phyloP scores from a whole-genome alignment of 768 basidiomycete species.

The Scleroderma citrinum region DNA sequence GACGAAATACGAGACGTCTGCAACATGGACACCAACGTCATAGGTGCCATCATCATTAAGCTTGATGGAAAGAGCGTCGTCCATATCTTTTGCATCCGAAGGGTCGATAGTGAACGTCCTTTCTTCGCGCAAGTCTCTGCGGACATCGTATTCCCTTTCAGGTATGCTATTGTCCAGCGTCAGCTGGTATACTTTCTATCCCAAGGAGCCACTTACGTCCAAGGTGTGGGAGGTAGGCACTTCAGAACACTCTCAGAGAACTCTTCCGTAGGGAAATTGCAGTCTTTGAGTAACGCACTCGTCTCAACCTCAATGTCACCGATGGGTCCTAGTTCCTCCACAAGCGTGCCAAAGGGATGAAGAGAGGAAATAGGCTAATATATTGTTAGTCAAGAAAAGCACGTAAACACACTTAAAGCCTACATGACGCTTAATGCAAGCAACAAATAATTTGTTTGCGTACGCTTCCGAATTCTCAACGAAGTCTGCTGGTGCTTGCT shows the following conservation, averaged over 20 bases:
- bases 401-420: conserved; percentile 26
- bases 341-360: conserved; percentile 97
- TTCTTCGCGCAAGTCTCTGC: conserved; percentile 81
- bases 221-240: conserved; percentile 93
- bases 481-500: conserved; percentile 95
- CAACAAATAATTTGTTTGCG: conserved; percentile 87
- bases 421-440: conserved; percentile 97
- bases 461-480: conserved; percentile 92
- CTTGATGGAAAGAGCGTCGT: conserved; percentile 91
- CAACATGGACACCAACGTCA: conserved; percentile 91
- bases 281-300: conserved; percentile 94
- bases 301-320: conserved; percentile 99
- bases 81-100: conserved; percentile 81
- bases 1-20: conserved; percentile 94
- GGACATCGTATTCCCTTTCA: conserved; percentile 80
- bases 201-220: conserved; percentile 55
- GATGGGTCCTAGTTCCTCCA: conserved; percentile 96
- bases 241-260: conserved; percentile 94
- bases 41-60: conserved; percentile 87
- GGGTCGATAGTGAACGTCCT: conserved; percentile 95
- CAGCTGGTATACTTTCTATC: neutral
- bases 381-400: conserved; percentile 14
- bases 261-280: conserved; percentile 97
- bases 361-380: conserved; percentile 88
- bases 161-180: conserved; percentile 56